A percentile compares a stretch with the other conserved stretches of the same genome.
Conservation (phyloP, 352 stramenopile species). For the Phytophthora nicotianae region DNA sequence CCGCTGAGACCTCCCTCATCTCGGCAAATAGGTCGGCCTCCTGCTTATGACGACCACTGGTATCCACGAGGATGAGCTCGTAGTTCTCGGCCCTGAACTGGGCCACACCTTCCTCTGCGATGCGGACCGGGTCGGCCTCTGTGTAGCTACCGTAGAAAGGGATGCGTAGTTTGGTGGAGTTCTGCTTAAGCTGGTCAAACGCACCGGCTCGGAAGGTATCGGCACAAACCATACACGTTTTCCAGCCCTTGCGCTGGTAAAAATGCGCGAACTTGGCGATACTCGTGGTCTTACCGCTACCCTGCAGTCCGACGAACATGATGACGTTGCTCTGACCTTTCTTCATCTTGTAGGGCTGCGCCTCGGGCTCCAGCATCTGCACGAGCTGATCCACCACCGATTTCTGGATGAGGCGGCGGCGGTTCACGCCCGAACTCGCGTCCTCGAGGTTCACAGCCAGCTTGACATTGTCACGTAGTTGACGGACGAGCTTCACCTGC, state of each 20-base stretch:
- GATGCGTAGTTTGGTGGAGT: conserved; percentile 97
- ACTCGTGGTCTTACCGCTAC: conserved; percentile 98
- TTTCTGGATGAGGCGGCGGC: conserved; percentile 91
- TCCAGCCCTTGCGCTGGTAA: conserved; percentile 97
- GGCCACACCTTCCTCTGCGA: conserved; percentile 97
- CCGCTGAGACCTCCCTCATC: conserved; percentile 98
- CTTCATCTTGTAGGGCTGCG: conserved; percentile 90
- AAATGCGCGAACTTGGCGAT: conserved; percentile 99
- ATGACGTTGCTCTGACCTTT: conserved; percentile 92
- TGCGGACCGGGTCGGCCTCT: conserved; percentile 97
- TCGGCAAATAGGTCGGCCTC: conserved; percentile 98
- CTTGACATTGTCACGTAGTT: conserved; percentile 92
- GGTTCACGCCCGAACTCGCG: conserved; percentile 76
- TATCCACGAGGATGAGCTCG: conserved; percentile 99
- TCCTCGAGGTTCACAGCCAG: conserved; percentile 87
- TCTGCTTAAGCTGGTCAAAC: conserved; percentile 99
- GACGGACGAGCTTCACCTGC: conserved; percentile 88
- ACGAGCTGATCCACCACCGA: conserved; percentile 91
- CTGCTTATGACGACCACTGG: conserved; percentile 98
- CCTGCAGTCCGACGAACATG: conserved; percentile 95
- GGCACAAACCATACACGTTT: conserved; percentile 99
- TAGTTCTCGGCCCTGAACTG: conserved; percentile 97
- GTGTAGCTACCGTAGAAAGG: conserved; percentile 99
- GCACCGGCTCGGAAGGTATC: conserved; percentile 99
- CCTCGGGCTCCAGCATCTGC: conserved; percentile 87